Percentiles rank a stretch among this genome's conserved stretches.
Evolutionary conservation across 805 yeast species (phyloP).

Genomic region (Metschnikowia noctiluminum): DNA sequence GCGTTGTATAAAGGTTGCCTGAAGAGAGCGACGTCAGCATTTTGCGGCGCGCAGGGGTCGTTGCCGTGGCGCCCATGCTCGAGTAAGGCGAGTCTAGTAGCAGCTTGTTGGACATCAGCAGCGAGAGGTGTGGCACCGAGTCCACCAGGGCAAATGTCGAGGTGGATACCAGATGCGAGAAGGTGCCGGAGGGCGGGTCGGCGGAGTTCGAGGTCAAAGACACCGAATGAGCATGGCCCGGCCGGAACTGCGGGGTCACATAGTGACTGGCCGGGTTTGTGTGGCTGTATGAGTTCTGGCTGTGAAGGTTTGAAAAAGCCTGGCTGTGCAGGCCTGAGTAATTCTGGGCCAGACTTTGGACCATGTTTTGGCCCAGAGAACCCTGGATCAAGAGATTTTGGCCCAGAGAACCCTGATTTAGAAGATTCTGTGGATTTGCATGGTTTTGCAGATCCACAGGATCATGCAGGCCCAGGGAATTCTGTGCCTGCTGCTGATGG

Average conservation of each 20-base stretch:
- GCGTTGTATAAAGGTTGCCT: constrained; percentile 29
- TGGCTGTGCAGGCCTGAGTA: neutral
- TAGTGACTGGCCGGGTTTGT: neutral
- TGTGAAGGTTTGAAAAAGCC: neutral
- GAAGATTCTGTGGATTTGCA: too few relatives aligned
- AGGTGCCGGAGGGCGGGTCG: constrained; percentile 18
- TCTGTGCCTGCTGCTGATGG: neutral
- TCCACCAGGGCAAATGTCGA: constrained; percentile 31
- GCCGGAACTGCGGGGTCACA: neutral
- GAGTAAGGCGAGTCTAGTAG: constrained; percentile 32
- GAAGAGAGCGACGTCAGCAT: constrained; percentile 35
- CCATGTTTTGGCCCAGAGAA: too few relatives aligned
- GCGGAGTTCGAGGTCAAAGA: constrained; percentile 13
- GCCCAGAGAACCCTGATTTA: too few relatives aligned
- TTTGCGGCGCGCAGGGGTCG: constrained; percentile 38
- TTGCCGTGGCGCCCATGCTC: constrained; percentile 11
- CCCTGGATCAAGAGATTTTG: too few relatives aligned
- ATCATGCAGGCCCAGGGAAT: too few relatives aligned
- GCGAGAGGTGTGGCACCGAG: constrained; percentile 34
- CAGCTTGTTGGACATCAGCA: constrained; percentile 35
- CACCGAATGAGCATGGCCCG: constrained; percentile 12
- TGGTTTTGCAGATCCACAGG: too few relatives aligned
- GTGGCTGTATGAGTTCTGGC: neutral
- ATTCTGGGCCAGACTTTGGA: neutral
- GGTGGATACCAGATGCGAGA: constrained; percentile 11